Base-by-base conservation (phyloP, 306 rosid genomes). In the Castanea mollissima region DNA sequence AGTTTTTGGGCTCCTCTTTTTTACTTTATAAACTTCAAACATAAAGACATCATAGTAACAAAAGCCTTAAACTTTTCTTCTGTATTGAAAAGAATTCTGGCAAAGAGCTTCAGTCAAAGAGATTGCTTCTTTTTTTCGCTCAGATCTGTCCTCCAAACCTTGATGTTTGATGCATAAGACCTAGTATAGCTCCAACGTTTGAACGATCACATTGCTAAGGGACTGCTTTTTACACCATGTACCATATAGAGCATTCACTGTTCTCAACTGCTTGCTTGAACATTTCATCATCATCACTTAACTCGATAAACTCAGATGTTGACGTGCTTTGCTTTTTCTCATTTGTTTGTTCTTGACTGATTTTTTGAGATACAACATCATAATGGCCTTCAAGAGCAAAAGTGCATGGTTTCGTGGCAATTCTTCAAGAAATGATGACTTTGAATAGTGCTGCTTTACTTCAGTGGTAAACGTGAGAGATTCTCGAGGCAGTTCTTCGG, bases 81-180 rank as follows among this genome's bases (percentile, higher is more conserved):
- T 19, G 3, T 55, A 16, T 55, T 19, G 25, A n/a, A 6, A n/a
- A n/a, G 19, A 55, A 55, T 55, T 55, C 20, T 19, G 8, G 60
- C 60, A 55, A 55, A 55, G 60, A 55, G 25, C 60, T 16, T 55
- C 60, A 16, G 3, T 5, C 32, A 69, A 35, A 21, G 34, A 76
- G 74, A 88, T 82, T 63, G 92, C 97, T 21, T 88, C 81, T 57
- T 58, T 23, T 23, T 59, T 79, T 89, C 83, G 74, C 85, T 88
- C 88, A 88, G 89, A 55, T 85, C 92, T 74, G 55, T 73, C 86
- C 84, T 92, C 97, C 97, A 92, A 27, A 92, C 90, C 80, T 82
- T 88, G 75, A 82, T 83, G 74, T 85, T 51, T 62, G 77, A 49
- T 31, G 86, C 79, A 44, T 20, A 25, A 20, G 74, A 0, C 21